Evolutionary conservation across 768 basidiomycete species (phyloP).

Genomic region (Boletus speciosus): DNA sequence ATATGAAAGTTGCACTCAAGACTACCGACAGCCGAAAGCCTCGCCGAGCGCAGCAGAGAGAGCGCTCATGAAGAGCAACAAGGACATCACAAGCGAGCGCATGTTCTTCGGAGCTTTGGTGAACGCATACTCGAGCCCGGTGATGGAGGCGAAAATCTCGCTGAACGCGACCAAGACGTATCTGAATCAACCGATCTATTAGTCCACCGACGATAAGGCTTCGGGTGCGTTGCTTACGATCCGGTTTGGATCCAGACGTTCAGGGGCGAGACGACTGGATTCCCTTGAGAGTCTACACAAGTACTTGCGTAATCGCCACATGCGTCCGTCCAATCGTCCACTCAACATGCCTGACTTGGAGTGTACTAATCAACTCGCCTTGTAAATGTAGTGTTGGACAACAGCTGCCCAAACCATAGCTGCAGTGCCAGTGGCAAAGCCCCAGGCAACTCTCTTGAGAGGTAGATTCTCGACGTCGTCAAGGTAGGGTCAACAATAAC

Average conservation of each 20-base stretch:
- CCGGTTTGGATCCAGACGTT: conserved; percentile 79
- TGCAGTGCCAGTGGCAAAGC: conserved; percentile 51
- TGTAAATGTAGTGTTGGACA: conserved; percentile 72
- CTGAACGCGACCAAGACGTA: conserved; percentile 63
- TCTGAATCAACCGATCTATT: conserved; percentile 25
- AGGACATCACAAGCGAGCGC: conserved; percentile 79
- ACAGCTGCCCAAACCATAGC: conserved; percentile 73
- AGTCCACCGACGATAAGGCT: neutral
- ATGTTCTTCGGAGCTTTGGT: conserved; percentile 86
- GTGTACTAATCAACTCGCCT: conserved; percentile 22
- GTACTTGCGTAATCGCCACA: conserved; percentile 50
- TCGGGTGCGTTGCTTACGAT: conserved; percentile 38
- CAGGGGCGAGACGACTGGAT: conserved; percentile 60
- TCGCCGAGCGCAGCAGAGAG: conserved; percentile 62
- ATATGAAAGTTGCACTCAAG: too few relatives aligned
- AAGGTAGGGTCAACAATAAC: conserved; percentile 72
- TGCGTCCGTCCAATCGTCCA: conserved; percentile 34
- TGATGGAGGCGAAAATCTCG: conserved; percentile 80
- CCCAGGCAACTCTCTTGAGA: conserved; percentile 55
- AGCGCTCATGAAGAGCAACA: conserved; percentile 59
- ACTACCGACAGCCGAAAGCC: conserved; percentile 62
- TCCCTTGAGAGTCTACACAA: conserved; percentile 44
- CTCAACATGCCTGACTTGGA: neutral
- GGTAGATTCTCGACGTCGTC: conserved; percentile 69
- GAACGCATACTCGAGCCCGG: conserved; percentile 84